These are phyloP conservation scores for Dendrothele bispora DNA, from an alignment of 768 basidiomycete genomes.

Conservation along the genomic window DNA sequence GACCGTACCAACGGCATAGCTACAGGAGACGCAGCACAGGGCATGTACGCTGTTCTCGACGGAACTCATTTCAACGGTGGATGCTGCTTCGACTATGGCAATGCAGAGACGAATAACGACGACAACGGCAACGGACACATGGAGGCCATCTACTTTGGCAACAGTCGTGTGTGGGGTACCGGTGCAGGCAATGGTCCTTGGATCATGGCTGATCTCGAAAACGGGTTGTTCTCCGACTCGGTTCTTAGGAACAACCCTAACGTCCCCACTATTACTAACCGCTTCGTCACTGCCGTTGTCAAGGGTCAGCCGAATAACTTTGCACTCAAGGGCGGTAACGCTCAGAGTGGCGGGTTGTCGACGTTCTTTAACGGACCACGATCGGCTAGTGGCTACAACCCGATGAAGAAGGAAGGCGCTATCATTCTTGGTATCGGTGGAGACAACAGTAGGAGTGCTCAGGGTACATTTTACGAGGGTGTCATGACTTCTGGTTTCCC, in stretches of 20 bases:
- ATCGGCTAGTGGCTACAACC: conserved; percentile 13
- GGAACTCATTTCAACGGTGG: conserved; percentile 13
- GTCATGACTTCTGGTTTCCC: conserved; percentile 8
- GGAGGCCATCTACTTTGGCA: conserved; percentile 6
- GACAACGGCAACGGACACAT: conserved; percentile 11
- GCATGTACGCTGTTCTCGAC: conserved; percentile 12
- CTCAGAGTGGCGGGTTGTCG: conserved; percentile 1
- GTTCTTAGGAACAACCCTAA: conserved; percentile 1
- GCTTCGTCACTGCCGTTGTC: conserved; percentile 15
- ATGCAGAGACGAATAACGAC: conserved; percentile 11
- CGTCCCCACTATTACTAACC: conserved; percentile 9
- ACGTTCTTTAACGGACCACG: conserved; percentile 13
- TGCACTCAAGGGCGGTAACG: conserved; percentile 11
- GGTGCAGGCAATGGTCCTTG: conserved; percentile 13
- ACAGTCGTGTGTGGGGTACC: conserved; percentile 5
- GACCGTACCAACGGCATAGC: conserved; percentile 12
- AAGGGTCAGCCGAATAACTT: conserved; percentile 12
- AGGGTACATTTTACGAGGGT: conserved; percentile 14
- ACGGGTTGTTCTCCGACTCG: conserved; percentile 3
- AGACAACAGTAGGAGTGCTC: conserved; percentile 9
- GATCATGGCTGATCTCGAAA: conserved; percentile 9
- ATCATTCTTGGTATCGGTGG: conserved; percentile 16
- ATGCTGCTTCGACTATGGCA: conserved; percentile 15
- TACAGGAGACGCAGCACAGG: conserved; percentile 8
- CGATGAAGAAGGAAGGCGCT: conserved; percentile 15